Evolutionary conservation across 805 yeast species (phyloP), one percentile per base, ranked within the genome.

Genomic region (Metschnikowia shivogae): DNA sequence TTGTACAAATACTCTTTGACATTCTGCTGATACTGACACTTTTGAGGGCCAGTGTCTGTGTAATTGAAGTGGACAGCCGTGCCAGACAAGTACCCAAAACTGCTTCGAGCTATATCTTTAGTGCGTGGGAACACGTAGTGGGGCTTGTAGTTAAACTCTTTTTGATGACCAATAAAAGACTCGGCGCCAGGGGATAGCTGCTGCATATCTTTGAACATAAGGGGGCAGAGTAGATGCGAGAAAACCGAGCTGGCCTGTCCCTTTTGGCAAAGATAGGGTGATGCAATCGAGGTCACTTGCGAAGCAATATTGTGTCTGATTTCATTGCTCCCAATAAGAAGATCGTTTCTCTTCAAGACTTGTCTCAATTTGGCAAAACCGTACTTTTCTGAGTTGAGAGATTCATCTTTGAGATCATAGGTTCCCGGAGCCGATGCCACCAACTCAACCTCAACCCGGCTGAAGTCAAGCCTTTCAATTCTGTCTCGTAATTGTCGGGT

Each of bases 361-460:
- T 74, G 74, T 42, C 67, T 63, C 10, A 78, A 59, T 43, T 67
- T 75, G 1, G 75, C 79, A 45, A 73, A 77, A 0, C 83, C 83
- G 48, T 67, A 76, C 3, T 63, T 42, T 34, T 64, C 72, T n/a
- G 47, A 36, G 2, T 53, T 32, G 4, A 17, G 14, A 19, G 22
- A 29, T 7, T 30, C 5, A 27, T 54, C 56, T 42, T 66, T 62
- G 0, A 44, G 22, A 12, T 34, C 32, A 26, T 45, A 48, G 12
- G 50, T 50, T 1, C 81, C 77, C 0, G 88, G 85, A 0, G 75
- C 64, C 1, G 87, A 80, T 2, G 76, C 78, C 7, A 83, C 56
- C 38, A 82, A 73, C 19, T 80, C 77, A 3, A 76, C 84, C 22
- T 68, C 67, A 0, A 83, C 64, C 0, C 67, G 50, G 35, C 57